Evolutionary conservation across 73 alveolate species (phyloP).

Genomic region (Loxodes magnus): DNA sequence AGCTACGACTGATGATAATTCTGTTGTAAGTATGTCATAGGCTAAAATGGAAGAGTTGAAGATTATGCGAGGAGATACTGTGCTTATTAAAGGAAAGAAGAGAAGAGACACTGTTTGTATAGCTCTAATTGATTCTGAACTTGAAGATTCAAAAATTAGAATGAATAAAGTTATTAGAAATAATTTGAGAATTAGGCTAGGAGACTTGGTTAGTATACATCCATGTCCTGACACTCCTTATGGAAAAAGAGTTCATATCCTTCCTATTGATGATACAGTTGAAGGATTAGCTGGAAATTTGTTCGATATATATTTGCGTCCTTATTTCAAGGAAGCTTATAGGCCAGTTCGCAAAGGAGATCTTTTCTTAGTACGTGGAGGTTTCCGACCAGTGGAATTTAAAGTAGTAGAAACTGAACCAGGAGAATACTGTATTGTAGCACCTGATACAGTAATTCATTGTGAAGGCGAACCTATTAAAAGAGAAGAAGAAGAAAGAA

Average conservation of each 20-base stretch:
- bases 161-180: conserved; percentile 93
- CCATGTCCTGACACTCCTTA: conserved; percentile 82
- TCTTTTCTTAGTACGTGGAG: conserved; percentile 95
- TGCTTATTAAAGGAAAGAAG: conserved; percentile 94
- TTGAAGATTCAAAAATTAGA: conserved; percentile 71
- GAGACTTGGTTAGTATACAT: conserved; percentile 61
- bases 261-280: conserved; percentile 95
- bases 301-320: conserved; percentile 89
- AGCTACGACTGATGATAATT: conserved; percentile 76
- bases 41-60: no score
- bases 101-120: conserved; percentile 85
- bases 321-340: conserved; percentile 97
- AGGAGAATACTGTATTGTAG: conserved; percentile 90
- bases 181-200: conserved; percentile 86
- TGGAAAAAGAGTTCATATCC: conserved; percentile 87
- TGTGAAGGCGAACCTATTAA: conserved; percentile 97
- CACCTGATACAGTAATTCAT: conserved; percentile 93
- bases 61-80: conserved; percentile 93
- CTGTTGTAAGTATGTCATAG: conserved; percentile 29
- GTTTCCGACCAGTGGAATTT: conserved; percentile 95
- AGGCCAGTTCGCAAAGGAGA: conserved; percentile 97
- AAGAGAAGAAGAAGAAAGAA: conserved; percentile 86
- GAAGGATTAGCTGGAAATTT: conserved; percentile 95
- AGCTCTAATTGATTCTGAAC: conserved; percentile 74
- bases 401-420: conserved; percentile 98